These are phyloP conservation scores for Stachybotrys chartarum DNA, from an alignment of 2,329 filamentous ascomycete genomes.

Conservation along the genomic window DNA sequence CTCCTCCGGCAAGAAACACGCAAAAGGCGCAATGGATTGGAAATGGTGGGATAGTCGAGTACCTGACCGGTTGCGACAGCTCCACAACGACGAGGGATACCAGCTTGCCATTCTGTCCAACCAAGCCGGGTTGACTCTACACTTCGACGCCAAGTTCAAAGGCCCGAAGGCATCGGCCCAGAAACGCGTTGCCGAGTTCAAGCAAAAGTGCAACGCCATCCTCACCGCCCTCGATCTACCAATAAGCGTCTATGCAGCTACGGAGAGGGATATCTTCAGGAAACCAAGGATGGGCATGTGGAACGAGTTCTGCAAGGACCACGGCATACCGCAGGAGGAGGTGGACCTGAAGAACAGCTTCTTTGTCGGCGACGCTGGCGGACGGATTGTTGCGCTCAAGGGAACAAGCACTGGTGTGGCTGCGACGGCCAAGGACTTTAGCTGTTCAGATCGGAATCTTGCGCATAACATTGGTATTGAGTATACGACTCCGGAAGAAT, in stretches of 20 bases:
- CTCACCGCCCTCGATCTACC: conserved; percentile 69
- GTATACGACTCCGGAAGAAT: conserved; percentile 88
- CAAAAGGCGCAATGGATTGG: conserved; percentile 70
- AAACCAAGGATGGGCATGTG: conserved; percentile 92
- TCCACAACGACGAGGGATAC: conserved; percentile 65
- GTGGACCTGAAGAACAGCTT: conserved; percentile 68
- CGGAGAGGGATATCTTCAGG: conserved; percentile 70
- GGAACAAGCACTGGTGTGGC: conserved; percentile 13
- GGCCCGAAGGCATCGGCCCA: conserved; percentile 49
- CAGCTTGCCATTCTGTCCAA: conserved; percentile 78
- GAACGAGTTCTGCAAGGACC: conserved; percentile 53
- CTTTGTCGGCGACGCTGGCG: conserved; percentile 84
- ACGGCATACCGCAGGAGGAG: conserved; percentile 45
- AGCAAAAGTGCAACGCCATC: conserved; percentile 66
- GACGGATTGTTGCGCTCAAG: conserved; percentile 37
- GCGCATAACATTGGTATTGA: conserved; percentile 75
- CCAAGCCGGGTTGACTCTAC: conserved; percentile 74
- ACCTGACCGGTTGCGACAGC: conserved; percentile 55
- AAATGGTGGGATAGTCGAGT: conserved; percentile 83
- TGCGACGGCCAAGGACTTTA: conserved; percentile 47
- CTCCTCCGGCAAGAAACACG: conserved; percentile 73
- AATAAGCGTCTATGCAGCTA: conserved; percentile 78
- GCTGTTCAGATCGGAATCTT: conserved; percentile 68
- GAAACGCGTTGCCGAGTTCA: conserved; percentile 71
- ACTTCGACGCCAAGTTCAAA: conserved; percentile 61